Evolutionary conservation across 352 stramenopile genomes (phyloP), one percentile per base, ranked within the genome.

Genomic region (Saprolegnia diclina): DNA sequence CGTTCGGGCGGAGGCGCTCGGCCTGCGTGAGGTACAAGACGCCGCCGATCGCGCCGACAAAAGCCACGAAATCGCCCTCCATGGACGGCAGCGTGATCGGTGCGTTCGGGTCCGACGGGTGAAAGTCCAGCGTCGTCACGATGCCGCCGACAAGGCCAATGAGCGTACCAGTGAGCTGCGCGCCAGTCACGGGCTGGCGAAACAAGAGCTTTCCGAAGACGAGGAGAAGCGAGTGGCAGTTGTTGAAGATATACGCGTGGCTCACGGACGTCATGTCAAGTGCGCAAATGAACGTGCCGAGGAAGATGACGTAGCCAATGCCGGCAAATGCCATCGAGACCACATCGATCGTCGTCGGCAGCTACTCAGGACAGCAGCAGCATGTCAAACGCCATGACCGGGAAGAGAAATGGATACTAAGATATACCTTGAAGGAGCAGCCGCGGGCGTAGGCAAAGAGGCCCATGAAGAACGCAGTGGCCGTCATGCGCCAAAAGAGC

Each of bases 211-310:
- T 92, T 45, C 83, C 81, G 35, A 91, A 74, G 40, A 94, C 86
- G 22, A 94, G 76, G 38, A 94, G 65, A 40, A 89, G 76, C 56
- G 86, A 94, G 74, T 94, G 86, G 14, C 82, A 74, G 63, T 94
- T 94, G 73, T 89, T 91, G 65, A 94, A 92, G 9, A 94, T 75
- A 22, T 85, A 91, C 14, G 83, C 86, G 71, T 94, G 86, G 59
- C 83, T 83, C 45, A 94, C 82, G 9, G 86, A 94, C 19, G 86
- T 94, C 40, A 81, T 72, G 22, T 76, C 77, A 21, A 94, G 73
- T 40, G 86, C 81, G 35, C 81, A 78, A 2, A 88, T 78, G 65
- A 83, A 94, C 5, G 86, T 88, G 40, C 82, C 85, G 24, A 91
- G 67, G 56, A 82, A 92, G 63, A 90, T 85, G 22, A 80, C 80